Evolutionary conservation across 2,329 filamentous ascomycete species (phyloP), one percentile per base, ranked within the genome.

Genomic region (Thelonectria olida): DNA sequence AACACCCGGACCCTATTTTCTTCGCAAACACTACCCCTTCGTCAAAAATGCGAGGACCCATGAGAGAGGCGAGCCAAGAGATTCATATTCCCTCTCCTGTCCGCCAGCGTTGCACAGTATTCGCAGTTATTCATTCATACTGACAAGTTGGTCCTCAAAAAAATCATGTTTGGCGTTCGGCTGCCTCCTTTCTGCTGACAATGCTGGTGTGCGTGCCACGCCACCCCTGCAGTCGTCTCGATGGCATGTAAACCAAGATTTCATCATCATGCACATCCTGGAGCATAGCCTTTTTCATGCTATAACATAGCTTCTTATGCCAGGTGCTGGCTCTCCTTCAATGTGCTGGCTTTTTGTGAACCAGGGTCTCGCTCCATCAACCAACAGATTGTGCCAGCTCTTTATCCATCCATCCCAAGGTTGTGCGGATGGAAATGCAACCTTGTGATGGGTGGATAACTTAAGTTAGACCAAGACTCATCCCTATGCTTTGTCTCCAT

Each of bases 211-310:
- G n/a, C 8, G 53, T 48, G 34, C 34, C 34, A 49, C 53, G 42
- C 42, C 12, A 28, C 22, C 13, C 22, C 53, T 22, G 31, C 23
- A n/a, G 28, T 20, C 31, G 10, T 15, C 45, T 17, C 34, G 44
- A 48, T 55, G 23, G 42, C 58, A 55, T 48, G 45, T 36, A 56
- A 39, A 47, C 52, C 44, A 44, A 52, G 39, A 61, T 61, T 50
- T 50, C 58, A 47, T 52, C 52, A 31, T 61, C 58, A 61, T 61
- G 58, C 58, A 31, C 47, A 52, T 52, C 28, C 52, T 22, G 27
- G 31, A 19, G 47, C 58, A 61, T 51, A 51, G 52, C 47, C 58
- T 23, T 60, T 34, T 55, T 54, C 36, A 54, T 59, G 50, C 50
- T 48, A 34, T 45, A 28, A 45, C 58, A 34, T 13, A 10, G 31